A percentile compares a stretch with the other conserved stretches of the same genome.
phyloP scores from a whole-genome alignment of 371 early-diverging fungal species.

The Basidiobolus meristosporus region DNA sequence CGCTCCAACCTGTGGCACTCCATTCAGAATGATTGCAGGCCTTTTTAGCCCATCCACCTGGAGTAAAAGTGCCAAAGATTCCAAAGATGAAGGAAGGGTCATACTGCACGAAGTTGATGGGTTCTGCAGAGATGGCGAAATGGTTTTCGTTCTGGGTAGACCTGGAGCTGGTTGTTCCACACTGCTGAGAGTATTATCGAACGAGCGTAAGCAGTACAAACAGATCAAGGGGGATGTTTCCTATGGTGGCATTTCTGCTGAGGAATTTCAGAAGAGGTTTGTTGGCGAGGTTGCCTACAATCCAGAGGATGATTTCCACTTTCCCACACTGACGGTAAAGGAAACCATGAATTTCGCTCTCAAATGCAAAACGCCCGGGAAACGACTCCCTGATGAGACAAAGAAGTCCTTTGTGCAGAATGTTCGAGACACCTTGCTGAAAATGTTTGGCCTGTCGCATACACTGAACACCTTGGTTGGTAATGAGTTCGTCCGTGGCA shows the following conservation, averaged over 20 bases:
- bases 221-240: slow-evolving; percentile 15
- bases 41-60: no score
- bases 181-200: slow-evolving; percentile 24
- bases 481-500: slow-evolving; percentile 41
- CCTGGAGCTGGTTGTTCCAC: slow-evolving; percentile 35
- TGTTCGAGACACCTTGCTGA: slow-evolving; percentile 17
- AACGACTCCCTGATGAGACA: slow-evolving; percentile 12
- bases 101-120: slow-evolving; percentile 5
- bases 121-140: slow-evolving; percentile 28
- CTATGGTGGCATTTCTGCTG: slow-evolving; percentile 23
- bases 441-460: slow-evolving; percentile 29
- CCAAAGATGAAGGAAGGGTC: no score
- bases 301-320: slow-evolving; percentile 31
- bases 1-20: no score
- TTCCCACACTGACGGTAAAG: slow-evolving; percentile 24
- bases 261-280: slow-evolving; percentile 15
- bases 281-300: slow-evolving; percentile 27
- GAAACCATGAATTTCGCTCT: slow-evolving; percentile 27
- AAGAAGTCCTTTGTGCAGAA: slow-evolving; percentile 12
- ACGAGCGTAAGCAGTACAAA: slow-evolving; percentile 21
- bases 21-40: no score
- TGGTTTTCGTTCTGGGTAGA: slow-evolving; percentile 31
- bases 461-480: slow-evolving; percentile 49
- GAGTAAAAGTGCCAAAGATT: no score
- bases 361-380: slow-evolving; percentile 26